Evolutionary conservation across 1,284 basidiomycete species (phyloP).

Genomic region (Thecaphora frezii): DNA sequence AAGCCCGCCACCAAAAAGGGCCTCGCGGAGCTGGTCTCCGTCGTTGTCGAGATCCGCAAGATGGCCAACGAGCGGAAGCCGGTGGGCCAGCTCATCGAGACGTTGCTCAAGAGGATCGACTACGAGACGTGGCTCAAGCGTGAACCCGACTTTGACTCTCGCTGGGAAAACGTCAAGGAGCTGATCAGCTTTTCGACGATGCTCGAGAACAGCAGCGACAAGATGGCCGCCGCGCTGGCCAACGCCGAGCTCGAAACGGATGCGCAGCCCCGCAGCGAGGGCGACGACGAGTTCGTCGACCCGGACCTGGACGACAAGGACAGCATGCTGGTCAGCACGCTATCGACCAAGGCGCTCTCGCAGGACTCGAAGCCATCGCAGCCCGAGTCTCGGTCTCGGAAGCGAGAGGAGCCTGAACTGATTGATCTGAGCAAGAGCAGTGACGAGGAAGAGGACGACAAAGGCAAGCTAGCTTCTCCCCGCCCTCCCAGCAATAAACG

Average conservation of each 20-base stretch:
- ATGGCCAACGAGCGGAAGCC: slow-evolving; percentile 67
- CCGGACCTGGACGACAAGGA: slow-evolving; percentile 28
- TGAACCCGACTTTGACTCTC: slow-evolving; percentile 70
- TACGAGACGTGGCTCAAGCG: slow-evolving; percentile 74
- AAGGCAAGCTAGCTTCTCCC: slow-evolving; percentile 1
- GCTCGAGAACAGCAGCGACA: slow-evolving; percentile 16
- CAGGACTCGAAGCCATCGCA: background rate
- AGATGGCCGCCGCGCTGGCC: slow-evolving; percentile 1
- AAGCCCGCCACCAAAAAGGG: slow-evolving; percentile 71
- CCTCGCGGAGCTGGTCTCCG: slow-evolving; percentile 67
- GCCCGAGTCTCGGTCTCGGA: background rate
- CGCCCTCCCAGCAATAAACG: background rate
- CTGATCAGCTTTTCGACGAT: slow-evolving; percentile 62
- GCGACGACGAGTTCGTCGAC: slow-evolving; percentile 11
- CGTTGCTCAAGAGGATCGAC: slow-evolving; percentile 66
- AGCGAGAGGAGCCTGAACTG: slow-evolving; percentile 11
- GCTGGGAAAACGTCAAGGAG: slow-evolving; percentile 86
- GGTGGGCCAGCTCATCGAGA: slow-evolving; percentile 70
- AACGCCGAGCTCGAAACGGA: slow-evolving; percentile 6
- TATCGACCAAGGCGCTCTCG: background rate
- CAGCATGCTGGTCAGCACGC: slow-evolving; percentile 57
- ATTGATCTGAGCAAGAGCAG: slow-evolving; percentile 25
- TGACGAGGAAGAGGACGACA: slow-evolving; percentile 7
- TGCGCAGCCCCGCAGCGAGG: background rate
- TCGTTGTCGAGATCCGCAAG: slow-evolving; percentile 66